phyloP scores from a whole-genome alignment of 495 filamentous ascomycete species.

The Penicillium dipodomyicola region DNA sequence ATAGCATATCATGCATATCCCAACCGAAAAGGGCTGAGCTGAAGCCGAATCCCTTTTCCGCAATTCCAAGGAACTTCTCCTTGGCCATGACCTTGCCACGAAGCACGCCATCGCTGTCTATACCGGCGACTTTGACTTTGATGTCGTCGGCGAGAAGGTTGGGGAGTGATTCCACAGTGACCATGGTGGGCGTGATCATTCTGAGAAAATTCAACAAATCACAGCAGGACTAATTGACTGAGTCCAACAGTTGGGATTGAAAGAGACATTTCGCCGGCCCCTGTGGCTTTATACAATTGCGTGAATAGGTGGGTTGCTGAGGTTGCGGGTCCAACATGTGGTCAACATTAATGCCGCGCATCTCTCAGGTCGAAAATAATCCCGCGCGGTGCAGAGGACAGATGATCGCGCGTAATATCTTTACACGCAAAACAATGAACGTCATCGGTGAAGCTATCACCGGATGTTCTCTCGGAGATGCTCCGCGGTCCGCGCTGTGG shows the following conservation, averaged over 20 bases:
- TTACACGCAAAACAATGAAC: neutral
- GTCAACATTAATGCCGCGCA: conserved; percentile 9
- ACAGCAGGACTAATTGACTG: neutral
- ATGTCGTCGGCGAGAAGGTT: conserved; percentile 66
- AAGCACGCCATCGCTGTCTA: conserved; percentile 83
- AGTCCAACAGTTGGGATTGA: neutral
- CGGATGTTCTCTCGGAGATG: conserved; percentile 4
- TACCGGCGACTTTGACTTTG: conserved; percentile 80
- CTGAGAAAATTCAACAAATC: neutral
- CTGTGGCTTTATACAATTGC: conserved; percentile 10
- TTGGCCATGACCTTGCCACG: conserved; percentile 91
- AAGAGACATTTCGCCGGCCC: neutral
- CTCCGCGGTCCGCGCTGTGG: conserved; percentile 31
- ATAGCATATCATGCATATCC: conserved; percentile 93
- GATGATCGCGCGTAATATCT: neutral
- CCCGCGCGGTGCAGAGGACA: conserved; percentile 1
- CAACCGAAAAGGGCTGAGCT: conserved; percentile 93
- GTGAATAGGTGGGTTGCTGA: conserved; percentile 2
- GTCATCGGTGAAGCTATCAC: neutral
- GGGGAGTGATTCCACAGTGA: conserved; percentile 41
- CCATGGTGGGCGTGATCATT: conserved; percentile 16
- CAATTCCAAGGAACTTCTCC: conserved; percentile 85
- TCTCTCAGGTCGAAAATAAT: neutral
- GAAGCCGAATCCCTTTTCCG: conserved; percentile 79
- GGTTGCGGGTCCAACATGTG: conserved; percentile 4